phyloP scores from a whole-genome alignment of 2,329 filamentous ascomycete genomes.

The Didymella exigua region DNA sequence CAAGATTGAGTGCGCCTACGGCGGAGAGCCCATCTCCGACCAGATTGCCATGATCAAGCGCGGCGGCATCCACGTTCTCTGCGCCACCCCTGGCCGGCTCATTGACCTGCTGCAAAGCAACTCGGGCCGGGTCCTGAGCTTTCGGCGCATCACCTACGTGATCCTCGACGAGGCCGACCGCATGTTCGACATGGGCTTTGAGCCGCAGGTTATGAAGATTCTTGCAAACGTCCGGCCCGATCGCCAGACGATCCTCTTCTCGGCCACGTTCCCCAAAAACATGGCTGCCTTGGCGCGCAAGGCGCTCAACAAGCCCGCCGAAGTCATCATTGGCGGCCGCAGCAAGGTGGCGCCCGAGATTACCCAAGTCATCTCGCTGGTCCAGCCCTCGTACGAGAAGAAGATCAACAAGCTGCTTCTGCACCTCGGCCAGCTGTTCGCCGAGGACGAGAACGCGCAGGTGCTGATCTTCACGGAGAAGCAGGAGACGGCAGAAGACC shows the following conservation, averaged over 20 bases:
- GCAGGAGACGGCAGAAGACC: conserved; percentile 70
- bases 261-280: conserved; percentile 91
- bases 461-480: conserved; percentile 90
- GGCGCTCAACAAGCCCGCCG: conserved; percentile 80
- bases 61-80: conserved; percentile 92
- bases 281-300: conserved; percentile 92
- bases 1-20: conserved; percentile 89
- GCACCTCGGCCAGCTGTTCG: conserved; percentile 84
- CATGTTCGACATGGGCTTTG: conserved; percentile 99
- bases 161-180: conserved; percentile 97
- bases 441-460: conserved; percentile 85
- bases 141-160: conserved; percentile 87
- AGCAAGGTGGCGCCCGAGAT: conserved; percentile 74
- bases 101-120: conserved; percentile 95
- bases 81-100: conserved; percentile 84
- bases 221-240: conserved; percentile 90
- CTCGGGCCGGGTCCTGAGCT: conserved; percentile 89
- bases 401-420: conserved; percentile 87
- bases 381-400: conserved; percentile 60
- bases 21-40: conserved; percentile 93
- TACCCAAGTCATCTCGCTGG: conserved; percentile 86
- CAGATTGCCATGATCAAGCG: conserved; percentile 97
- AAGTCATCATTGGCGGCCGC: conserved; percentile 89
- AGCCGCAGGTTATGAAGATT: conserved; percentile 97
- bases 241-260: conserved; percentile 93